Conservation (phyloP, 352 stramenopile genomes). For the Pilasporangium apinafurcum region DNA sequence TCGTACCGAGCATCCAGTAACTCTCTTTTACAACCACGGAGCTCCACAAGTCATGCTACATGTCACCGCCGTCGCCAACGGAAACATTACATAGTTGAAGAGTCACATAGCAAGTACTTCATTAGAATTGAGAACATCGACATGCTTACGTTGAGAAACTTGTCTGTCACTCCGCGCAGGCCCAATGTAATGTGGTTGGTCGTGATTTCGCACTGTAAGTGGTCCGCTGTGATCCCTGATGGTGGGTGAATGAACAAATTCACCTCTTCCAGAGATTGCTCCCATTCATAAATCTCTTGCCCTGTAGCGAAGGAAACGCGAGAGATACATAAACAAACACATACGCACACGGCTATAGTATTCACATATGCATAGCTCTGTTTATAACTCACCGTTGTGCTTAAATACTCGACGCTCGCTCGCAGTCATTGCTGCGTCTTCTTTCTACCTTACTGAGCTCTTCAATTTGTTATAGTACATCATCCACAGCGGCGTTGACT, state of each 20-base stretch:
- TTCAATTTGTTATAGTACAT: not conserved
- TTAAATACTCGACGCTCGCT: constrained; percentile 58
- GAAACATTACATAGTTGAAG: too few relatives aligned
- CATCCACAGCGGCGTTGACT: not conserved
- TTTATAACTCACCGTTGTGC: constrained; percentile 56
- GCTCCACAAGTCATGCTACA: constrained; percentile 87
- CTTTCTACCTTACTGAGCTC: constrained; percentile 2
- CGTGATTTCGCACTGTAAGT: constrained; percentile 88
- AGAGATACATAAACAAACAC: not conserved
- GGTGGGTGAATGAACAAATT: constrained; percentile 94
- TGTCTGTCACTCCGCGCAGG: constrained; percentile 79
- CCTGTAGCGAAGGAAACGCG: too few relatives aligned
- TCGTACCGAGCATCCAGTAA: constrained; percentile 95
- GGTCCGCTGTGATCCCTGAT: constrained; percentile 64
- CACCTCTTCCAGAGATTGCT: constrained; percentile 93
- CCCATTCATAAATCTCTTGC: constrained; percentile 95
- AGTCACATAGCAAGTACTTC: too few relatives aligned
- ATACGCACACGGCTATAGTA: too few relatives aligned
- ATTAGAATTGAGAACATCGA: too few relatives aligned
- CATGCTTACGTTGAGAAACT: constrained; percentile 92
- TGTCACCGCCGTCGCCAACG: too few relatives aligned
- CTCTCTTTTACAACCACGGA: constrained; percentile 92
- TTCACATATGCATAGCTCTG: too few relatives aligned
- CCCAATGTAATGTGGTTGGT: constrained; percentile 87
- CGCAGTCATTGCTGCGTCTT: constrained; percentile 22